phyloP scores from a whole-genome alignment of 768 basidiomycete species.

The Pulveroboletus sp. region DNA sequence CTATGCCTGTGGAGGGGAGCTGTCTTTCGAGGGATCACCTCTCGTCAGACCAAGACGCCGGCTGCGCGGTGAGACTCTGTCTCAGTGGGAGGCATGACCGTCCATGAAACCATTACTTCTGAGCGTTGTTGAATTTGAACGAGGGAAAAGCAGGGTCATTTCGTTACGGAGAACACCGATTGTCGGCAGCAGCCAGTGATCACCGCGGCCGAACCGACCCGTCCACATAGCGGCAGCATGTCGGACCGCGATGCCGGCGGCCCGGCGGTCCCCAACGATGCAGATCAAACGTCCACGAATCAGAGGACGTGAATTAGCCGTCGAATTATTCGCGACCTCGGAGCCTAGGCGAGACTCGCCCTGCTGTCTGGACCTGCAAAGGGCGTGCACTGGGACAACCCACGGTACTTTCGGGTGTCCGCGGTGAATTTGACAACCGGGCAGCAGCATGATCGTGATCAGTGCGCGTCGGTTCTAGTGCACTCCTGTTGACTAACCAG shows the following conservation, averaged over 20 bases:
- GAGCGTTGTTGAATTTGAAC: neutral
- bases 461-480: no score
- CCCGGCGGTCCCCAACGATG: neutral
- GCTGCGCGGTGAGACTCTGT: neutral
- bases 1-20: no score
- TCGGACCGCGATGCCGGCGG: neutral
- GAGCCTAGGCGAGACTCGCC: no score
- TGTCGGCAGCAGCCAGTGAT: neutral
- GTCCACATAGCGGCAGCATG: neutral
- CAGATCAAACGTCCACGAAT: no score
- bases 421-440: neutral
- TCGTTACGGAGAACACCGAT: neutral
- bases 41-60: neutral
- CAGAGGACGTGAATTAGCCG: neutral
- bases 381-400: neutral
- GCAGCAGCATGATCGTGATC: no score
- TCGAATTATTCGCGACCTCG: no score
- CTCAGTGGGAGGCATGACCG: conserved; percentile 11
- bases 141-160: neutral
- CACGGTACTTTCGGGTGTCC: neutral
- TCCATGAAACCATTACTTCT: neutral
- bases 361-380: no score
- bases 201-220: neutral
- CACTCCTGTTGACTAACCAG: no score
- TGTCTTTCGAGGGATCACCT: no score